Percentiles rank a stretch among this genome's conserved stretches.
These are phyloP conservation scores for thale cress (Arabidopsis thaliana) DNA, from an alignment of 345 rosid genomes.

Conservation along the genomic window TAIR10.1 NC_003070.9:26049501-26050000, in stretches of 20 bases:
- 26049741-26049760: constrained; percentile 38
- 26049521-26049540: constrained; percentile 93
- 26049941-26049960: not conserved
- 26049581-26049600: not conserved
- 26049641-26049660: constrained; percentile 1
- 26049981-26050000: constrained; percentile 15
- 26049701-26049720: constrained; percentile 15
- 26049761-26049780: constrained; percentile 30
- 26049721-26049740: constrained; percentile 35
- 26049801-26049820: constrained; percentile 40
- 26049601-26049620: not conserved
- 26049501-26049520: constrained; percentile 92
- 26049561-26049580: not conserved
- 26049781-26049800: constrained; percentile 42
- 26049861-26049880: constrained; percentile 22
- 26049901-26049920: constrained; percentile 5
- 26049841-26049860: constrained; percentile 1
- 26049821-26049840: constrained; percentile 25
- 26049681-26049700: not conserved
- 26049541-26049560: constrained; percentile 41
- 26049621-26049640: not conserved
- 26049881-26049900: not conserved
- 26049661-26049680: not conserved
- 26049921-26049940: constrained; percentile 7
- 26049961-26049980: constrained; percentile 16